A percentile compares a stretch with the other conserved stretches of the same genome.
Conservation (phyloP, 2,329 filamentous ascomycete species). For the Bipolaris zeicola region DNA sequence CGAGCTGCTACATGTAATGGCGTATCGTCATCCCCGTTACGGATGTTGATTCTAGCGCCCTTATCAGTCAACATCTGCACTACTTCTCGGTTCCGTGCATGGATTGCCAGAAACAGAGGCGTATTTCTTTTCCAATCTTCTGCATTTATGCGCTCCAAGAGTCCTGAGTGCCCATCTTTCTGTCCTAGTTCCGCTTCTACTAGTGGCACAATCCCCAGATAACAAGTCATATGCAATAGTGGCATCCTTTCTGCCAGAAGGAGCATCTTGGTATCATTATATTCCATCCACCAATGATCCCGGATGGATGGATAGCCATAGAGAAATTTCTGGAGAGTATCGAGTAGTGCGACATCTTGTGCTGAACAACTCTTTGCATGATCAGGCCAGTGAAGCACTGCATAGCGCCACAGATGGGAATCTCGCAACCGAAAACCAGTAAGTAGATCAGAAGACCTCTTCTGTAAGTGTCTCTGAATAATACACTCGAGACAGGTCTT, state of each 20-base stretch:
- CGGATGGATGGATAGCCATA: background rate
- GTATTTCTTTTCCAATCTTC: background rate
- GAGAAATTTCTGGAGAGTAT: background rate
- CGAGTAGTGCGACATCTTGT: background rate
- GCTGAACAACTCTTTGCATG: constrained; percentile 7
- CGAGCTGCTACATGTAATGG: background rate
- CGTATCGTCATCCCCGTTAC: background rate
- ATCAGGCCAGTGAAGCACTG: background rate
- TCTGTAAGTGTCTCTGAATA: background rate
- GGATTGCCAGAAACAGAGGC: background rate
- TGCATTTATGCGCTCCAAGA: background rate
- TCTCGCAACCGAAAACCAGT: background rate
- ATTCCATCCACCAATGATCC: background rate
- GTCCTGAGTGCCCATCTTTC: background rate
- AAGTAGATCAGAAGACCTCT: background rate
- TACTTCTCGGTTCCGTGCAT: background rate
- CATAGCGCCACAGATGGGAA: background rate
- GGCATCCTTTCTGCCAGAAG: too few relatives aligned
- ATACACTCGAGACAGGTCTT: background rate
- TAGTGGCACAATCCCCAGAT: background rate
- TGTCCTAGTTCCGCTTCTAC: background rate
- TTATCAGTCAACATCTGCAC: background rate
- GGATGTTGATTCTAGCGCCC: background rate
- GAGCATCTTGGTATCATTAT: background rate
- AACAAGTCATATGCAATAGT: background rate